phyloP scores from a whole-genome alignment of 192 early-diverging fungal genomes.

The Linderina pennispora region DNA sequence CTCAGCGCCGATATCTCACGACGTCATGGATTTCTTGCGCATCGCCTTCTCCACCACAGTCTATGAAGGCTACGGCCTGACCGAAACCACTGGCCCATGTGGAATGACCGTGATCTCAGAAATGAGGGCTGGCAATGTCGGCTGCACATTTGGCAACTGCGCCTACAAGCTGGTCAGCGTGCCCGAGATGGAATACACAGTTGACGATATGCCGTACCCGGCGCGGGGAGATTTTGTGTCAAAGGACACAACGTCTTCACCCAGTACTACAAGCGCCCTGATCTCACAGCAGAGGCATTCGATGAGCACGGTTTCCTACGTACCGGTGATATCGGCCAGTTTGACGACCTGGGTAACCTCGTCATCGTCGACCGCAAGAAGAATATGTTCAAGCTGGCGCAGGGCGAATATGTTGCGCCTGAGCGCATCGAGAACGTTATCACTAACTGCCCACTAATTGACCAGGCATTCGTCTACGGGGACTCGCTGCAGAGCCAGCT shows the following conservation, averaged over 20 bases:
- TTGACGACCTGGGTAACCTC: slow-evolving; percentile 68
- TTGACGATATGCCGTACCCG: slow-evolving; percentile 71
- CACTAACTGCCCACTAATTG: slow-evolving; percentile 65
- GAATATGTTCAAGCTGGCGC: slow-evolving; percentile 77
- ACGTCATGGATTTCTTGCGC: slow-evolving; percentile 61
- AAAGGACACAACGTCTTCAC: slow-evolving; percentile 67
- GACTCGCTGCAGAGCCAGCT: slow-evolving; percentile 78
- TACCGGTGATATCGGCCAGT: slow-evolving; percentile 84
- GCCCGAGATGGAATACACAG: slow-evolving; percentile 82
- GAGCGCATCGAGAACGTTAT: slow-evolving; percentile 84
- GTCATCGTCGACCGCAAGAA: slow-evolving; percentile 81
- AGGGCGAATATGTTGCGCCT: slow-evolving; percentile 91
- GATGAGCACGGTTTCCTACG: slow-evolving; percentile 78
- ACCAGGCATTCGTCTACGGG: slow-evolving; percentile 90
- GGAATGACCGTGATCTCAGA: slow-evolving; percentile 52
- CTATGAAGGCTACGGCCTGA: slow-evolving; percentile 50
- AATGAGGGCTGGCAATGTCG: slow-evolving; percentile 61
- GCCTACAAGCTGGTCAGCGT: slow-evolving; percentile 85
- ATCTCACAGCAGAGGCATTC: slow-evolving; percentile 73
- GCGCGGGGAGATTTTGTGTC: slow-evolving; percentile 86
- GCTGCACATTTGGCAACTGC: slow-evolving; percentile 61
- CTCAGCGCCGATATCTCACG: slow-evolving; percentile 59
- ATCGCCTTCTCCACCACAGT: slow-evolving; percentile 55
- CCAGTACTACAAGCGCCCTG: slow-evolving; percentile 76
- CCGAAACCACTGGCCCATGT: slow-evolving; percentile 52